Conservation (phyloP, 2,329 filamentous ascomycete species). For the Alternaria burnsii region DNA sequence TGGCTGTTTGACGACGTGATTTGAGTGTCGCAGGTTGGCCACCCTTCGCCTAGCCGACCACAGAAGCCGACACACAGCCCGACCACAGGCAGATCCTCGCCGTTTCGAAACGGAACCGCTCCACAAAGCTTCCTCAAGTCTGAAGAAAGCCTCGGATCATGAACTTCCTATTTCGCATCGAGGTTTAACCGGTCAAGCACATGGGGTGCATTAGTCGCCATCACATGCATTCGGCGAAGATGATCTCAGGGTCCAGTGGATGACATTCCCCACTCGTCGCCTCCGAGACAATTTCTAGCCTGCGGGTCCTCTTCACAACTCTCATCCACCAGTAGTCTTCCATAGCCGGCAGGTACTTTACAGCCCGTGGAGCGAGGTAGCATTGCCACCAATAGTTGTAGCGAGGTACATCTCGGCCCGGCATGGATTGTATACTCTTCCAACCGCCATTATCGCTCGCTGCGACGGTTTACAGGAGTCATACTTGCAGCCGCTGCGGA, state of each 20-base stretch:
- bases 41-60: constrained; percentile 15
- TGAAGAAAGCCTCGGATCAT: constrained; percentile 12
- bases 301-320: constrained; percentile 18
- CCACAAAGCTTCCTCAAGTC: constrained; percentile 28
- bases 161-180: neutral
- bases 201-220: constrained; percentile 42
- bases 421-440: neutral
- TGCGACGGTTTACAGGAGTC: constrained; percentile 1
- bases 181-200: neutral
- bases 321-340: constrained; percentile 12
- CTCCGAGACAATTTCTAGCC: constrained; percentile 41
- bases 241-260: constrained; percentile 40
- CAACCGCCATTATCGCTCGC: constrained; percentile 7
- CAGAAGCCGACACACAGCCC: no score
- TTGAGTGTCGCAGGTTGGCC: constrained; percentile 13
- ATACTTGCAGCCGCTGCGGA: constrained; percentile 15
- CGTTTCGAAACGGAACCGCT: constrained; percentile 31
- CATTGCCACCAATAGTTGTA: constrained; percentile 1
- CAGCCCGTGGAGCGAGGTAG: constrained; percentile 3
- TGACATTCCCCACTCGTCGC: constrained; percentile 11
- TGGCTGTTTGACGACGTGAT: constrained; percentile 15
- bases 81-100: neutral
- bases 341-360: constrained; percentile 9
- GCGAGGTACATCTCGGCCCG: constrained; percentile 14
- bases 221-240: constrained; percentile 34